A percentile compares a stretch with the other conserved stretches of the same genome.
phyloP scores from a whole-genome alignment of 2,329 filamentous ascomycete genomes.

The Eurotiales sp. region DNA sequence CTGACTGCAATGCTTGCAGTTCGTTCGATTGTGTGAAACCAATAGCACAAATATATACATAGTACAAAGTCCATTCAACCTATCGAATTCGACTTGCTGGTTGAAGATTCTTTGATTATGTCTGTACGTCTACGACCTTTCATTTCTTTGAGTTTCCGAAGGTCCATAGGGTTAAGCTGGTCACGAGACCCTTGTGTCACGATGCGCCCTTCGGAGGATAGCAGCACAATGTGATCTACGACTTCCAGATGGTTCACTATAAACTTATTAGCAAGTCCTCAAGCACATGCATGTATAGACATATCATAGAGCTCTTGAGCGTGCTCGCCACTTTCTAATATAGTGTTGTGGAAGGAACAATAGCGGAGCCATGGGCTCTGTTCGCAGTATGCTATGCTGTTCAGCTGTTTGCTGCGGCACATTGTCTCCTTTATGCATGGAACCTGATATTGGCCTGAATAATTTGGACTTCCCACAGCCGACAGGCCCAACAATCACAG shows the following conservation, averaged over 20 bases:
- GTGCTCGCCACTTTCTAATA: conserved; percentile 22
- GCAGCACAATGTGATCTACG: neutral
- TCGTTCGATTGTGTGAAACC: neutral
- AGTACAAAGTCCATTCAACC: conserved; percentile 30
- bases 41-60: conserved; percentile 34
- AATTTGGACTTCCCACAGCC: conserved; percentile 53
- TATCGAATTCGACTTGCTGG: conserved; percentile 25
- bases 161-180: conserved; percentile 27
- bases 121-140: conserved; percentile 29
- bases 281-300: conserved; percentile 22
- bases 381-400: conserved; percentile 38
- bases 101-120: conserved; percentile 16
- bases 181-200: neutral
- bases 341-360: conserved; percentile 27
- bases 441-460: conserved; percentile 43
- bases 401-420: conserved; percentile 19
- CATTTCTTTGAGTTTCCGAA: conserved; percentile 37
- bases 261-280: conserved; percentile 21
- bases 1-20: conserved; percentile 34
- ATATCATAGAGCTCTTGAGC: conserved; percentile 25
- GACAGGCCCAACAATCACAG: conserved; percentile 48
- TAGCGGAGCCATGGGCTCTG: conserved; percentile 28
- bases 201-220: neutral
- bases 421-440: conserved; percentile 30
- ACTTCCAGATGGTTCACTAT: neutral